Evolutionary conservation across 176 grass and related monocot species (phyloP).

Genomic region (Lolium rigidum): DNA sequence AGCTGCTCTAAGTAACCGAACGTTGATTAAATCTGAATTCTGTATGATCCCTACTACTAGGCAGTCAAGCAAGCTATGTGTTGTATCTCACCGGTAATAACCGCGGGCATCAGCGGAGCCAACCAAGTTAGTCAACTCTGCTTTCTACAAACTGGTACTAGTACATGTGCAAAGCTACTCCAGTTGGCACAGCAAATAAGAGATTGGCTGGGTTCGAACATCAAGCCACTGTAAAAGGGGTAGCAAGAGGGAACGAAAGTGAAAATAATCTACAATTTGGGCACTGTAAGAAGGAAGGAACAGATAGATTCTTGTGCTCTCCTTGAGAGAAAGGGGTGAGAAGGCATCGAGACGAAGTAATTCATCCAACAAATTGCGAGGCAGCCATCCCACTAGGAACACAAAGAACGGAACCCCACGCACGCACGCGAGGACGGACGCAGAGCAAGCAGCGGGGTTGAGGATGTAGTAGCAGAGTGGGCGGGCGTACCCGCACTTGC

Average conservation of each 20-base stretch:
- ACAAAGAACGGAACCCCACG: not conserved
- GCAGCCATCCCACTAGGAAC: not conserved
- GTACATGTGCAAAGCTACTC: not conserved
- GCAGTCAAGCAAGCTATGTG: not conserved
- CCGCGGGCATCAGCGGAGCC: not conserved
- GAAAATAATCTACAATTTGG: constrained; percentile 1
- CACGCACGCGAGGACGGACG: too few relatives aligned
- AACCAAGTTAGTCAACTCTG: constrained; percentile 20
- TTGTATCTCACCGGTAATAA: not conserved
- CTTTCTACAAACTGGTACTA: constrained; percentile 5
- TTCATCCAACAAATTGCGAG: not conserved
- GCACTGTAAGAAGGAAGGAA: not conserved
- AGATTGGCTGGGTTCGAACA: not conserved
- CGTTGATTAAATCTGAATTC: not conserved
- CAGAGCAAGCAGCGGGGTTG: not conserved
- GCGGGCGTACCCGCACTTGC: constrained; percentile 89
- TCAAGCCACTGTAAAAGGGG: not conserved
- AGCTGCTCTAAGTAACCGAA: not conserved
- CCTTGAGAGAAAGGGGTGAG: not conserved
- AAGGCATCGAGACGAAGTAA: constrained; percentile 13
- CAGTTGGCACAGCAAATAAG: constrained; percentile 25
- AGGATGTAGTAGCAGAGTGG: not conserved
- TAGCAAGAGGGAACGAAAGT: too few relatives aligned
- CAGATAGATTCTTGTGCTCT: not conserved
- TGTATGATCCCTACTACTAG: not conserved